Conservation (phyloP, 495 filamentous ascomycete species). For the Hypoxylon fuscum region DNA sequence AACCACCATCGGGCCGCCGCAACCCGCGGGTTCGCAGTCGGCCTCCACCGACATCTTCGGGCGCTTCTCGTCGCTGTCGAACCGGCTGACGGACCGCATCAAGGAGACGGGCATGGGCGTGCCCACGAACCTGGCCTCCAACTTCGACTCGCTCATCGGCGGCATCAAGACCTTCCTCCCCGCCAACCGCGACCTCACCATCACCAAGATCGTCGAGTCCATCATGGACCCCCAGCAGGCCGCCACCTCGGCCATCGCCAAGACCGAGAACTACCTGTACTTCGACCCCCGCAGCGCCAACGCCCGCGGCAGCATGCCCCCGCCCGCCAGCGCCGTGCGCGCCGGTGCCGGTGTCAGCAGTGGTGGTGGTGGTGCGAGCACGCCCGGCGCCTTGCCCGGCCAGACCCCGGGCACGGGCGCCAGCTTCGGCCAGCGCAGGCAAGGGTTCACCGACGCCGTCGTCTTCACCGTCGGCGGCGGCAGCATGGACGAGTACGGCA, state of each 20-base stretch:
- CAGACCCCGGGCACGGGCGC: conserved; percentile 73
- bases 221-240: conserved; percentile 96
- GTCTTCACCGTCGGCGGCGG: conserved; percentile 98
- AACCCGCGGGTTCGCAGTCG: conserved; percentile 61
- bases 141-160: conserved; percentile 95
- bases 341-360: too few relatives aligned
- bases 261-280: conserved; percentile 98
- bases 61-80: conserved; percentile 88
- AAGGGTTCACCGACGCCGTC: conserved; percentile 94
- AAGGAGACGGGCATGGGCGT: conserved; percentile 79
- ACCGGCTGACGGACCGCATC: conserved; percentile 89
- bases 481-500: conserved; percentile 99
- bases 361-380: conserved; percentile 50
- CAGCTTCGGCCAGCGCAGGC: conserved; percentile 90
- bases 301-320: conserved; percentile 91
- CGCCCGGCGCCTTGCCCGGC: conserved; percentile 54
- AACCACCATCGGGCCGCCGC: conserved; percentile 76
- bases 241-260: conserved; percentile 89
- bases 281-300: conserved; percentile 95
- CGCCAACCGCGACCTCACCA: conserved; percentile 90
- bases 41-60: conserved; percentile 81
- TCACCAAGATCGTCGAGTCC: conserved; percentile 97
- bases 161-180: conserved; percentile 99
- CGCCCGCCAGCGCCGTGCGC: conserved; percentile 64
- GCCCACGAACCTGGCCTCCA: conserved; percentile 72